These are phyloP conservation scores for Polychytrium aggregatum DNA, from an alignment of 192 early-diverging fungal genomes.

Conservation along the genomic window DNA sequence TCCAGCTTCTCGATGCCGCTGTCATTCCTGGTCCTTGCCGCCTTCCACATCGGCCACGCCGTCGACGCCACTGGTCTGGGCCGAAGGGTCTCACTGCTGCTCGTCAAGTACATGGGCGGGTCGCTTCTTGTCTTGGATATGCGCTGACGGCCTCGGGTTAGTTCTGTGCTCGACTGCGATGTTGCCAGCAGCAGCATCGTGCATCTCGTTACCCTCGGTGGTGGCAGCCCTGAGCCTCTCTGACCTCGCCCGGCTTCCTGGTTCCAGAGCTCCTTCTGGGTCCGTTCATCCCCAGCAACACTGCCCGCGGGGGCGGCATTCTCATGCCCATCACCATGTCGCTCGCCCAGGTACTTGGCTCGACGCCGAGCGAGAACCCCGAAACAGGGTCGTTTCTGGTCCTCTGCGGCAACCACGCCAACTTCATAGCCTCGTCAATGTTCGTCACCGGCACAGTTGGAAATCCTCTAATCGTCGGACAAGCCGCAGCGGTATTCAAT, in stretches of 20 bases:
- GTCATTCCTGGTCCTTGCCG: constrained; percentile 58
- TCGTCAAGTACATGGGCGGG: background rate
- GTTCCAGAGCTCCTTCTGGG: constrained; percentile 45
- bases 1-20: constrained; percentile 48
- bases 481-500: constrained; percentile 44
- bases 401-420: constrained; percentile 53
- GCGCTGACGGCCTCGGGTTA: background rate
- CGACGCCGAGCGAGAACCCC: constrained; percentile 21
- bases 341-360: constrained; percentile 40
- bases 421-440: constrained; percentile 60
- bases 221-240: constrained; percentile 14
- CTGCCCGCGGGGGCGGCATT: constrained; percentile 67
- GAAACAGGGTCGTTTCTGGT: constrained; percentile 45
- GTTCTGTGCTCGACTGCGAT: constrained; percentile 32
- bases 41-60: constrained; percentile 63
- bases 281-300: constrained; percentile 60
- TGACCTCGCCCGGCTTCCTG: constrained; percentile 22
- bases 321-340: constrained; percentile 64
- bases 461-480: constrained; percentile 57
- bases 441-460: constrained; percentile 65
- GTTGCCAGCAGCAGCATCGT: constrained; percentile 29
- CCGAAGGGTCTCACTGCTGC: background rate
- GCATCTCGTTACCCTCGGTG: background rate
- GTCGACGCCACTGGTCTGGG: constrained; percentile 4
- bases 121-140: background rate